Percentiles rank a stretch among this genome's conserved stretches.
Conservation (phyloP, 208 protist genomes). For the Wallacemonas collosoma region DNA sequence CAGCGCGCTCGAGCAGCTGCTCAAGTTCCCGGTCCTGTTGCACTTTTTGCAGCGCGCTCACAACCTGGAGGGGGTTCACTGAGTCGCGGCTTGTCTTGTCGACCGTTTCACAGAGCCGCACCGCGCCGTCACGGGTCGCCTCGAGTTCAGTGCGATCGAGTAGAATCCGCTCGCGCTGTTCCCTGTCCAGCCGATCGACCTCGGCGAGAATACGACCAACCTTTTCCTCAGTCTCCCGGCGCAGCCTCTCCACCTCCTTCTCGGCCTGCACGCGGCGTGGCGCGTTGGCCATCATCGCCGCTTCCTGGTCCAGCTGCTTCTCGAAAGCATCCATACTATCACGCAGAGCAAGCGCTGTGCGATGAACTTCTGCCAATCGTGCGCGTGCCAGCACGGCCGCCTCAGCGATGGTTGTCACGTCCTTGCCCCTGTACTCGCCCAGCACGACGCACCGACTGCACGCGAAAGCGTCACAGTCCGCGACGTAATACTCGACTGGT, state of each 20-base stretch:
- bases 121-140: constrained; percentile 33
- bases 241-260: constrained; percentile 56
- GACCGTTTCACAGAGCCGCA: constrained; percentile 31
- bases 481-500: constrained; percentile 77
- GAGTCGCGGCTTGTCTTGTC: constrained; percentile 25
- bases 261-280: constrained; percentile 52
- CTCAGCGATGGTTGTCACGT: constrained; percentile 62
- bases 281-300: constrained; percentile 38
- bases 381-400: constrained; percentile 56
- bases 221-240: constrained; percentile 61
- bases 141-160: constrained; percentile 38
- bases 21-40: constrained; percentile 56
- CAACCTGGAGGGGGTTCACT: constrained; percentile 28
- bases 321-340: constrained; percentile 49
- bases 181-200: constrained; percentile 50
- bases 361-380: constrained; percentile 47
- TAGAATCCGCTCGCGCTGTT: constrained; percentile 39
- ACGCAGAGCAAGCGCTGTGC: constrained; percentile 35
- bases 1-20: constrained; percentile 41
- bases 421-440: constrained; percentile 49
- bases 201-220: constrained; percentile 33
- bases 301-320: constrained; percentile 44
- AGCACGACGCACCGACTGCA: constrained; percentile 78
- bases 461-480: constrained; percentile 52
- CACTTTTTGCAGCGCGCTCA: constrained; percentile 56